A percentile compares a stretch with the other conserved stretches of the same genome.
These are phyloP conservation scores for Plasmodium yoelii DNA, from an alignment of 169 alveolate genomes.

Conservation along the genomic window DNA sequence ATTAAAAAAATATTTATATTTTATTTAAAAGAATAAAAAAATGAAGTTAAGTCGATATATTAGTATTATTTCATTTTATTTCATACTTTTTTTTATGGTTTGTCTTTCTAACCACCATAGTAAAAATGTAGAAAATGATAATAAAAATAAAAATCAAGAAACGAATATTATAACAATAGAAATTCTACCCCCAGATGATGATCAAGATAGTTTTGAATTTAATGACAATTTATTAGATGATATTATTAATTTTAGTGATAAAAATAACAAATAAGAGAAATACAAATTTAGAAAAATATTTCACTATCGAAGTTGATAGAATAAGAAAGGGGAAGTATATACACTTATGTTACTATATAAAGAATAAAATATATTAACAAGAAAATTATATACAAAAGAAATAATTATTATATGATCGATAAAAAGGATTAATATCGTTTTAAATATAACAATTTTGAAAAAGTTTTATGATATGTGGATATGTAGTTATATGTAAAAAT, in stretches of 20 bases:
- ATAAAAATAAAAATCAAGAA: not conserved
- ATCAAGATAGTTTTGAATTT: conserved; percentile 15
- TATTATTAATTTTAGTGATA: conserved; percentile 1
- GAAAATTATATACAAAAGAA: no score
- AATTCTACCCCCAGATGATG: conserved; percentile 58
- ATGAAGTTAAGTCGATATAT: conserved; percentile 36
- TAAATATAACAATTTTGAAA: no score
- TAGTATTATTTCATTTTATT: not conserved
- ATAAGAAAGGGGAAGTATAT: not conserved
- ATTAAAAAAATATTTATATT: conserved; percentile 13
- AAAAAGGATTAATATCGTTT: no score
- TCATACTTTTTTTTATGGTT: not conserved
- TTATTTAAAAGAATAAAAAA: conserved; percentile 19
- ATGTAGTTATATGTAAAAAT: no score
- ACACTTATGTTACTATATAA: no score
- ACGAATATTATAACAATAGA: conserved; percentile 40
- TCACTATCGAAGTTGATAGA: not conserved
- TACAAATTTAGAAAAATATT: not conserved
- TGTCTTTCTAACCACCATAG: conserved; percentile 1
- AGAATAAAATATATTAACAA: no score
- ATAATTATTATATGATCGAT: no score
- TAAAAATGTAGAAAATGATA: conserved; percentile 17
- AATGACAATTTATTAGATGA: conserved; percentile 38
- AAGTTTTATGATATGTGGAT: no score
- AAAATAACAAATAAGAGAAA: not conserved